phyloP scores from a whole-genome alignment of 78 protist genomes.

The Cavenderia fasciculata region DNA sequence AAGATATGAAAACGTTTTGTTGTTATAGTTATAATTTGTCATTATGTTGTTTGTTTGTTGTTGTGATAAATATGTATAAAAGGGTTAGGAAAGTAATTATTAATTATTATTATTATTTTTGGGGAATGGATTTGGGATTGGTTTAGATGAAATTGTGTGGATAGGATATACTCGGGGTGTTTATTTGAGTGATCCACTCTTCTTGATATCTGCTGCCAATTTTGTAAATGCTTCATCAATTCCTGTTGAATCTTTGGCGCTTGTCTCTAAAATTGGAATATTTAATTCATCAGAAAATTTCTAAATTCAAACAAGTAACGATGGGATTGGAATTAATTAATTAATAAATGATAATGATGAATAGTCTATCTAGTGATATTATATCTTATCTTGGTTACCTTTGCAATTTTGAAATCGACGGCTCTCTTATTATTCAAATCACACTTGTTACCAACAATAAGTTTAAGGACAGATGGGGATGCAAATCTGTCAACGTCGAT shows the following conservation, averaged over 20 bases:
- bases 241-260: constrained; percentile 74
- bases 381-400: constrained; percentile 14
- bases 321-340: neutral
- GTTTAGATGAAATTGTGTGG: too few species aligned
- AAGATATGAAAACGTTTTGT: too few species aligned
- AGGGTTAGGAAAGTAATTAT: too few species aligned
- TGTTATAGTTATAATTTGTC: too few species aligned
- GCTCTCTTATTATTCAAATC: constrained; percentile 65
- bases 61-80: too few species aligned
- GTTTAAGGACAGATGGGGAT: constrained; percentile 53
- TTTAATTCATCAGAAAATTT: constrained; percentile 74
- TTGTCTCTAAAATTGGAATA: constrained; percentile 72
- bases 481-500: constrained; percentile 78
- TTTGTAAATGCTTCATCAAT: constrained; percentile 68
- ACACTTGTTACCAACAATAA: constrained; percentile 76
- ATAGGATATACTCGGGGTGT: neutral
- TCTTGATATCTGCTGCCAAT: constrained; percentile 65
- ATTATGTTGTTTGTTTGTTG: too few species aligned
- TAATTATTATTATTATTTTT: too few species aligned
- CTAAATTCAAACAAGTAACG: neutral
- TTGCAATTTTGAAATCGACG: constrained; percentile 65
- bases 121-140: too few species aligned
- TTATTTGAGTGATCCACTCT: constrained; percentile 39
- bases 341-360: neutral
- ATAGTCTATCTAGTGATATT: too few species aligned